Percentiles rank a stretch among this genome's conserved stretches.
Conservation (phyloP, 192 early-diverging fungal genomes). For the Paraglomus occultum region DNA sequence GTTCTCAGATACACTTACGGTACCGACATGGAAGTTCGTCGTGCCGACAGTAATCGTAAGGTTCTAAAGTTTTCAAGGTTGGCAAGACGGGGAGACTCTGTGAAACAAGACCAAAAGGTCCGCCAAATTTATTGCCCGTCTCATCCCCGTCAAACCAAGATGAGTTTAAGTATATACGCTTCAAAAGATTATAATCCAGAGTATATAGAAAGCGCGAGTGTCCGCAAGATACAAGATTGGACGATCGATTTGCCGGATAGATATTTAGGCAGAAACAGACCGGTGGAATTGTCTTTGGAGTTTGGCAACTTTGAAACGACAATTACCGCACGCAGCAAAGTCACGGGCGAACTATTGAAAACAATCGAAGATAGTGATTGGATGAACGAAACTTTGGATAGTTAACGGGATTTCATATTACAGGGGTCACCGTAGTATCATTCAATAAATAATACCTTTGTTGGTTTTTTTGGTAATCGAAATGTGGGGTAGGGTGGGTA, state of each 20-base stretch:
- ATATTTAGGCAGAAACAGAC: slow-evolving; percentile 4
- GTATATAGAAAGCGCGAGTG: slow-evolving; percentile 10
- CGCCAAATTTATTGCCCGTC: neutral
- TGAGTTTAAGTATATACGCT: slow-evolving; percentile 12
- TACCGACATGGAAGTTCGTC: neutral
- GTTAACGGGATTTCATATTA: no score
- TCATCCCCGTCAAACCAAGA: slow-evolving; percentile 3
- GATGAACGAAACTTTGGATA: no score
- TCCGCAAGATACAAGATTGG: neutral
- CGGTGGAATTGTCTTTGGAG: slow-evolving; percentile 8
- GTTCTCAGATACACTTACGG: slow-evolving; percentile 13
- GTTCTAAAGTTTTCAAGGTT: neutral
- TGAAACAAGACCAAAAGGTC: neutral
- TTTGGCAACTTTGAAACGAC: slow-evolving; percentile 9
- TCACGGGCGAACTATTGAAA: neutral
- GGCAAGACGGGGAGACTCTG: neutral
- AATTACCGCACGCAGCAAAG: slow-evolving; percentile 10
- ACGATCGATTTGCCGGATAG: slow-evolving; percentile 21
- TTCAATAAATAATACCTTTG: no score
- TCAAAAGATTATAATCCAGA: neutral
- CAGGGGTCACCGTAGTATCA: no score
- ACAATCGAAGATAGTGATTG: no score
- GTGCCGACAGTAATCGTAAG: neutral
- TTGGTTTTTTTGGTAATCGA: no score
- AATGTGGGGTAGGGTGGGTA: no score